Evolutionary conservation across 2,329 filamentous ascomycete species (phyloP), one percentile per base, ranked within the genome.

Genomic region (Alternaria gaisen): DNA sequence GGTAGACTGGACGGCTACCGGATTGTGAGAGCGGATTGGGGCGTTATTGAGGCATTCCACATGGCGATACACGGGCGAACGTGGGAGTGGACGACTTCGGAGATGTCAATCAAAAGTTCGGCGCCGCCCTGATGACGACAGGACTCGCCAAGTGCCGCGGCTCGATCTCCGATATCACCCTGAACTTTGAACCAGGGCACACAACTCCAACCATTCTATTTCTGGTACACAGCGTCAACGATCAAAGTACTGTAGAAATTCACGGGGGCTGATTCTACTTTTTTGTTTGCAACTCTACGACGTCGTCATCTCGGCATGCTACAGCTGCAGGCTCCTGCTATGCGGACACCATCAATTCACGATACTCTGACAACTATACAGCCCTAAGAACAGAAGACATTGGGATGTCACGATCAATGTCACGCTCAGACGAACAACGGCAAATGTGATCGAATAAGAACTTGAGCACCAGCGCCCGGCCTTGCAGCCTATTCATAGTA

Each of bases 51-150:
- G 42, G 61, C 60, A 66, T 64, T 68, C 67, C 66, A 72, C 73
- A 75, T 75, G 66, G 67, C 59, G 65, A 47, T 63, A 42, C 57
- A 54, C 22, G 50, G 36, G 55, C 53, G 52, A 57, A 43, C 48
- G 54, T 58, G 57, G 52, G 56, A 51, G 65, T 59, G 60, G 51
- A 60, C 60, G 63, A 60, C 56, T 65, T 64, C 43, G 54, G 52
- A 48, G 44, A 26, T 51, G 58, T 54, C 46, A 58, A 58, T 64
- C 66, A 73, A 73, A 74, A 73, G 67, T 70, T 69, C 60, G 64
- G 63, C 46, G 46, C 58, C 60, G 68, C 68, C 66, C 69, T 67
- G 59, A 68, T 76, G 73, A 74, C 73, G 72, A 72, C 60, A 70
- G 68, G 61, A 60, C 56, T 65, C 63, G 46, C 46, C 48, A 65